Evolutionary conservation across 345 rosid species (phyloP).

Genomic region (Eucalyptus viminalis): DNA sequence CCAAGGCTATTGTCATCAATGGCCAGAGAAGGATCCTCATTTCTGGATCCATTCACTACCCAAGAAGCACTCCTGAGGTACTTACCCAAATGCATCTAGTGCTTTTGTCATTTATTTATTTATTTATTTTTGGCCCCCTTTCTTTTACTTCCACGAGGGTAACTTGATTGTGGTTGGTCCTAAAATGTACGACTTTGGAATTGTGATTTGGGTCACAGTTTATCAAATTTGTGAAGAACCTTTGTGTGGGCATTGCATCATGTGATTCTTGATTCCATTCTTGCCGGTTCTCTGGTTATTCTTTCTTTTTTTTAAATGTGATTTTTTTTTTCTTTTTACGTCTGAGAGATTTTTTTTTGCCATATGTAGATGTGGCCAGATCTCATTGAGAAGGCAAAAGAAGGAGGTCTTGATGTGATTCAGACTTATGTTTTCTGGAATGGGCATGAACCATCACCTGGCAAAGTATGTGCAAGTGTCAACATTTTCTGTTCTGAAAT

Average conservation of each 20-base stretch:
- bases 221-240: background rate
- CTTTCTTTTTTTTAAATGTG: background rate
- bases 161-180: background rate
- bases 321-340: background rate
- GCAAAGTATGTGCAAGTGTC: constrained; percentile 28
- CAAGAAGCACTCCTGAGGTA: constrained; percentile 98
- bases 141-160: background rate
- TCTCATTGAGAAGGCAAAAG: constrained; percentile 88
- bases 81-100: background rate
- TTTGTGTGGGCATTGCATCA: background rate
- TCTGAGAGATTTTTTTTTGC: background rate
- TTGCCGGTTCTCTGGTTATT: background rate
- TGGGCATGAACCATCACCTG: constrained; percentile 92
- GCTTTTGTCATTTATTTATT: background rate
- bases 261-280: background rate
- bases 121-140: no score
- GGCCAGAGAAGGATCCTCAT: constrained; percentile 88
- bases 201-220: background rate
- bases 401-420: constrained; percentile 94
- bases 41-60: constrained; percentile 98
- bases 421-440: constrained; percentile 99
- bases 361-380: constrained; percentile 96
- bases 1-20: constrained; percentile 71
- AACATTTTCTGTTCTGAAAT: background rate
- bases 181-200: background rate